Evolutionary conservation across 2,329 filamentous ascomycete genomes (phyloP), one percentile per base, ranked within the genome.

Genomic region (Botryotinia globosa): DNA sequence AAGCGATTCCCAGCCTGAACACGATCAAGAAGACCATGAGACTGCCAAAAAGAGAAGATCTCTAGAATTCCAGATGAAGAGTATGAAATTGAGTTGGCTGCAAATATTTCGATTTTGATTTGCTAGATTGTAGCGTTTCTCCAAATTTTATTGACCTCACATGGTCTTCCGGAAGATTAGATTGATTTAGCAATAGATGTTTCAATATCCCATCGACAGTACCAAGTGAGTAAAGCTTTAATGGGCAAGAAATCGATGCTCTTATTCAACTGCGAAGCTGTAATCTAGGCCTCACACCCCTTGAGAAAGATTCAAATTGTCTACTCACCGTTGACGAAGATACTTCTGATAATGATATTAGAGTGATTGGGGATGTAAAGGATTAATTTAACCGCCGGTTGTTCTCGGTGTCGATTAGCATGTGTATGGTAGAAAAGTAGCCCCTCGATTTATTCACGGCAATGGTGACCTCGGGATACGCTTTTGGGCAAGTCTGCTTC

Each of bases 41-140:
- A 48, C 22, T 25, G 4, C 4, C 22, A 48, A 48, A 0, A 25
- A 4, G 45, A 48, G 45, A 48, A n/a, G 25, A n/a, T 16, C 12
- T n/a, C 25, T n/a, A 1, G 48, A n/a, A 14, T 3, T 54, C 0
- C 4, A 54, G 12, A n/a, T n/a, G 25, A 5, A n/a, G 48, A 12
- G 2, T 54, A 16, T n/a, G 25, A 6, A 6, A n/a, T 14, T 54
- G 25, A 7, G 25, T n/a, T 54, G 12, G 25, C 12, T 54, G 12
- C 12, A 7, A 16, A n/a, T 0, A n/a, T 7, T 3, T 54, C 10
- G 4, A n/a, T 0, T n/a, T 14, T 51, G 45, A 51, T n/a, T 0
- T n/a, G 25, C 12, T 5, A n/a, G 48, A 51, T n/a, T 51, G 14
- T 12, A 51, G 12, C 25, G n/a, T n/a, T 51, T n/a, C 10, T 54